Evolutionary conservation across 1,139 yeast species (phyloP).

Genomic region (Candida dubliniensis): DNA sequence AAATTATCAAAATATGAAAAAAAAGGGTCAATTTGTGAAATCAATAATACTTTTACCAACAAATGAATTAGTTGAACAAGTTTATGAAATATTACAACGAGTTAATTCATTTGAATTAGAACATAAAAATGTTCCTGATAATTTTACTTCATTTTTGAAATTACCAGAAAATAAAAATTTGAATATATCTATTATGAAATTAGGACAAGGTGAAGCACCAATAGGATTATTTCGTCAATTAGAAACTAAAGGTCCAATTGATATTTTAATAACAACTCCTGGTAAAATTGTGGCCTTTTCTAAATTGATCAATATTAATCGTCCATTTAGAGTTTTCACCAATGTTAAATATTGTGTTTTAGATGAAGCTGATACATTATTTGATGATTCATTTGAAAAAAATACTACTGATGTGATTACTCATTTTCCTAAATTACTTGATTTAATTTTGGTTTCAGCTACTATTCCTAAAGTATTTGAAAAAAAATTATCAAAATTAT

Average conservation of each 20-base stretch:
- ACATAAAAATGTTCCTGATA: constrained; percentile 16
- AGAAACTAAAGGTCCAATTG: constrained; percentile 54
- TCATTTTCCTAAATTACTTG: constrained; percentile 54
- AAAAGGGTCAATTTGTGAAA: constrained; percentile 48
- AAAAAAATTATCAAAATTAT: constrained; percentile 56
- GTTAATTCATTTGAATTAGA: constrained; percentile 33
- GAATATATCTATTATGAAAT: constrained; percentile 51
- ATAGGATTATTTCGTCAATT: constrained; percentile 46
- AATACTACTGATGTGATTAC: constrained; percentile 62
- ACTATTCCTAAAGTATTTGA: constrained; percentile 84
- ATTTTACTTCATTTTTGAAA: constrained; percentile 25
- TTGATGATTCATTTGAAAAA: constrained; percentile 79
- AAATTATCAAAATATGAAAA: constrained; percentile 30
- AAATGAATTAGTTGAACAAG: constrained; percentile 84
- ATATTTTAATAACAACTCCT: constrained; percentile 84
- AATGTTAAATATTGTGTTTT: constrained; percentile 63
- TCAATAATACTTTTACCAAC: constrained; percentile 83
- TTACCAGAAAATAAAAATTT: constrained; percentile 31
- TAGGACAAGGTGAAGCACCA: constrained; percentile 56
- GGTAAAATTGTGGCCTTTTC: constrained; percentile 54
- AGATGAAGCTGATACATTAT: constrained; percentile 95
- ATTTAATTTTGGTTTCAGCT: constrained; percentile 81
- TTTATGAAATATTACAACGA: constrained; percentile 50
- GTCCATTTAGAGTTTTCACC: constrained; percentile 49
- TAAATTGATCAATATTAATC: constrained; percentile 42